A percentile compares a stretch with the other conserved stretches of the same genome.
Evolutionary conservation across 23 red algal genomes (phyloP).

Genomic region (Gracilaria domingensis): DNA sequence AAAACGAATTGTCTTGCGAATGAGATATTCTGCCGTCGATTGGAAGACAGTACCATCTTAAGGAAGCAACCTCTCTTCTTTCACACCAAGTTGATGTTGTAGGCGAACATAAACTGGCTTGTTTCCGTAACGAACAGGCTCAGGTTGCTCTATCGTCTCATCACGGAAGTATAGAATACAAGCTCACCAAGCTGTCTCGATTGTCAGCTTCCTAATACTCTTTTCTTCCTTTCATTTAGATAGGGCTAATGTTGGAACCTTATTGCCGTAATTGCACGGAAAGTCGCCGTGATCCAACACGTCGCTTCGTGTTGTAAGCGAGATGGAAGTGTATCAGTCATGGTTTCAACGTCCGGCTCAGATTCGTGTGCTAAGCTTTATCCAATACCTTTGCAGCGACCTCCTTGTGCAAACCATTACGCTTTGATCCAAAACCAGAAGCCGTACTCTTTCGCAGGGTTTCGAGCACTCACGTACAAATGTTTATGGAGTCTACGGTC

Average conservation of each 20-base stretch:
- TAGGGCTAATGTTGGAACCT: background rate
- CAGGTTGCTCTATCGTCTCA: background rate
- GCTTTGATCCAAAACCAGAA: too few species aligned
- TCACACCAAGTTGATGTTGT: background rate
- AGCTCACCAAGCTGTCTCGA: background rate
- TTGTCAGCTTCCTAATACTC: background rate
- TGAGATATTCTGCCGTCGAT: background rate
- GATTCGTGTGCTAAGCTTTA: background rate
- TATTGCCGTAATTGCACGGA: background rate
- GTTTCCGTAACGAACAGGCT: background rate
- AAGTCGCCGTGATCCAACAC: background rate
- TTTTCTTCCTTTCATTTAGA: background rate
- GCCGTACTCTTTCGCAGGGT: too few species aligned
- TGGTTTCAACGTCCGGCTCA: background rate
- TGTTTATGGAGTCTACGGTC: too few species aligned
- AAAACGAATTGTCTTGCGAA: constrained; percentile 3
- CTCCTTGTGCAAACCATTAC: background rate
- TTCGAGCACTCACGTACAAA: too few species aligned
- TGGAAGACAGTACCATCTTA: background rate
- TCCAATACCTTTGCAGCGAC: background rate
- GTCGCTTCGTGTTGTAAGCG: background rate
- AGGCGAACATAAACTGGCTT: background rate
- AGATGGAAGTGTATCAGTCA: background rate
- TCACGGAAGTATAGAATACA: background rate
- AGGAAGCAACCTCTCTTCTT: background rate